phyloP scores from a whole-genome alignment of 352 stramenopile genomes.

The Phytophthora aleatoria region DNA sequence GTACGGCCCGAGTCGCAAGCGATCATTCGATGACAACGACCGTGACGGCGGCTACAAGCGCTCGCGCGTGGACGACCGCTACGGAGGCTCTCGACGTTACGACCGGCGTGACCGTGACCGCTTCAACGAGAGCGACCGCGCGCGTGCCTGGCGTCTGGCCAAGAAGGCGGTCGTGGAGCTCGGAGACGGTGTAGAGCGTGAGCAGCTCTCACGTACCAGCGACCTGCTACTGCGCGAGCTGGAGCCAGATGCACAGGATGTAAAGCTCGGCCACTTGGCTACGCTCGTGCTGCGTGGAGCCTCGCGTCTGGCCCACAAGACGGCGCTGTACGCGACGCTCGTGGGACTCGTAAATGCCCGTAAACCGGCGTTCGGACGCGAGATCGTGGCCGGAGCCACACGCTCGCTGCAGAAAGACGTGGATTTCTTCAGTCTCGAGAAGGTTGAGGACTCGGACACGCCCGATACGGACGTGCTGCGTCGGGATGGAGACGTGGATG shows the following conservation, averaged over 20 bases:
- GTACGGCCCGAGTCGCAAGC: constrained; percentile 54
- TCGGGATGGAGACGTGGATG: constrained; percentile 44
- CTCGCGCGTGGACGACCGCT: constrained; percentile 54
- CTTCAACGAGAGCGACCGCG: constrained; percentile 66
- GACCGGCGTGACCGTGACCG: constrained; percentile 44
- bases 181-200: constrained; percentile 59
- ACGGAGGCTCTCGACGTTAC: constrained; percentile 30
- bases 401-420: constrained; percentile 58
- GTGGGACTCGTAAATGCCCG: constrained; percentile 72
- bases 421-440: constrained; percentile 54
- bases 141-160: constrained; percentile 68
- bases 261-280: constrained; percentile 64
- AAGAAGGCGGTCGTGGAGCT: constrained; percentile 82
- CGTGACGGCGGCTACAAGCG: constrained; percentile 63
- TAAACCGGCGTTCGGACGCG: constrained; percentile 55
- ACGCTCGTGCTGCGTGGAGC: constrained; percentile 61
- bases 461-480: constrained; percentile 25
- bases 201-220: constrained; percentile 52
- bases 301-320: constrained; percentile 70
- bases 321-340: constrained; percentile 68
- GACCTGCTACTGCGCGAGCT: constrained; percentile 56
- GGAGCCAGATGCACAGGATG: constrained; percentile 52
- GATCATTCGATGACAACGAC: constrained; percentile 63
- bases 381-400: constrained; percentile 48
- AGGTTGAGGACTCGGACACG: constrained; percentile 21